Evolutionary conservation across 164 flowering plant genomes (phyloP), one percentile per base, ranked within the genome.

Genomic region (Sedum album): DNA sequence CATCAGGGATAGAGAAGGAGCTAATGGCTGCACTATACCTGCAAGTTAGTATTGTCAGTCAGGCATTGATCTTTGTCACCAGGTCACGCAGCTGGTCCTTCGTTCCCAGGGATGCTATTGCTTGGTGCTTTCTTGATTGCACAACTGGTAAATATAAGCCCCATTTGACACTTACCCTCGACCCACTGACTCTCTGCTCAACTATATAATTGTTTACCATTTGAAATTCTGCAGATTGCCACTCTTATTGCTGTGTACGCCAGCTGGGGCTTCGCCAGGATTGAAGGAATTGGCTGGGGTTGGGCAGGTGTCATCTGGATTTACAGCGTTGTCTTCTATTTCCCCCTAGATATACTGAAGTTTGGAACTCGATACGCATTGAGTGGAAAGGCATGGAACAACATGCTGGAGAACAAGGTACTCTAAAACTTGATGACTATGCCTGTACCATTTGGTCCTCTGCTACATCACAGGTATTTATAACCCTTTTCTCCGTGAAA

Each of bases 351-450:
- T 31, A 21, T 80, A 26, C 64, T 80, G 35, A 80, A 80, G 65
- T 75, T 80, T 71, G 15, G 63, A 2, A 75, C 68, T 44, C 72
- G 83, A 4, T 80, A 75, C 65, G 44, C 76, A 4, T 57, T 75
- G 67, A 77, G 70, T n/a, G 80, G 83, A 36, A 75, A 70, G 15
- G 98, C 98, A 4, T 94, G 98, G 98, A 72, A 60, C 60, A 91
- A 76, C 80, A 71, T 94, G 74, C 76, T 89, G 0, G 93, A 91
- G 23, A 90, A 88, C 82, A 94, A 78, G 97, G 98, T 88, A 79
- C 36, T 1, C 15, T n/a, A n/a, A 3, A 44, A 2, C 48, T 44
- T 44, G 48, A 14, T 44, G 15, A 44, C 48, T 1, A 17, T 44
- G n/a, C 48, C 48, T 1, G 18, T 44, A 3, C 1, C 48, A 44